Percentiles rank a stretch among this genome's conserved stretches.
Evolutionary conservation across 352 stramenopile genomes (phyloP).

Genomic region (Phytophthora nicotianae): DNA sequence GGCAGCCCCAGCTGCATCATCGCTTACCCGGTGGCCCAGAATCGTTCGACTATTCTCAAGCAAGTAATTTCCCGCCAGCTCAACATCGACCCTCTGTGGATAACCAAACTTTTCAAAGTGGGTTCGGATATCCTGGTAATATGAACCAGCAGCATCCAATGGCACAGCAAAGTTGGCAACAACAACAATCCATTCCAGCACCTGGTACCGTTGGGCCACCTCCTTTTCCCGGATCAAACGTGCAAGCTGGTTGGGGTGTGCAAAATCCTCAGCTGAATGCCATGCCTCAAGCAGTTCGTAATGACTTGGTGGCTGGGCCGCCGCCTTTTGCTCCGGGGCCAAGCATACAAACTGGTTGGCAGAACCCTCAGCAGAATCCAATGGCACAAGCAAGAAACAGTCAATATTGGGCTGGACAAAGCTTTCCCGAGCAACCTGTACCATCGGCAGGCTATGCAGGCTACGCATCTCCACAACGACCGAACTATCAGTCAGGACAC

Average conservation of each 20-base stretch:
- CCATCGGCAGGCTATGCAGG: not conserved
- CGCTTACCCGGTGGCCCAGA: constrained; percentile 19
- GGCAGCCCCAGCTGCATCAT: constrained; percentile 35
- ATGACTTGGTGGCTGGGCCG: too few species aligned
- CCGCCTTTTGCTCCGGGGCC: not conserved
- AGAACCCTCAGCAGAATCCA: constrained; percentile 8
- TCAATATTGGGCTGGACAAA: constrained; percentile 19
- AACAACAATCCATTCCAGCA: constrained; percentile 3
- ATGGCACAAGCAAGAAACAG: constrained; percentile 17
- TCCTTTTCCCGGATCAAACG: not conserved
- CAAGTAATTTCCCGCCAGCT: constrained; percentile 2
- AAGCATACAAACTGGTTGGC: constrained; percentile 11
- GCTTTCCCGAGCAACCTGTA: constrained; percentile 2
- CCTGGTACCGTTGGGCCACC: not conserved
- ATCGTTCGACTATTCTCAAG: constrained; percentile 9
- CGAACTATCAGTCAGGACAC: not conserved
- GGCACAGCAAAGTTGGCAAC: constrained; percentile 17
- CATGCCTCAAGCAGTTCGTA: constrained; percentile 8
- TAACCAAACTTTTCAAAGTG: constrained; percentile 11
- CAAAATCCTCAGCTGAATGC: constrained; percentile 5
- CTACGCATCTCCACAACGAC: constrained; percentile 5
- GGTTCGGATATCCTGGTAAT: constrained; percentile 1
- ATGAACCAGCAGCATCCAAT: constrained; percentile 22
- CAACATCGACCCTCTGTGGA: constrained; percentile 6
- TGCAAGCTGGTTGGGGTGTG: not conserved